Evolutionary conservation across 1,284 basidiomycete species (phyloP), one percentile per base, ranked within the genome.

Genomic region (Heterobasidion occidentale): DNA sequence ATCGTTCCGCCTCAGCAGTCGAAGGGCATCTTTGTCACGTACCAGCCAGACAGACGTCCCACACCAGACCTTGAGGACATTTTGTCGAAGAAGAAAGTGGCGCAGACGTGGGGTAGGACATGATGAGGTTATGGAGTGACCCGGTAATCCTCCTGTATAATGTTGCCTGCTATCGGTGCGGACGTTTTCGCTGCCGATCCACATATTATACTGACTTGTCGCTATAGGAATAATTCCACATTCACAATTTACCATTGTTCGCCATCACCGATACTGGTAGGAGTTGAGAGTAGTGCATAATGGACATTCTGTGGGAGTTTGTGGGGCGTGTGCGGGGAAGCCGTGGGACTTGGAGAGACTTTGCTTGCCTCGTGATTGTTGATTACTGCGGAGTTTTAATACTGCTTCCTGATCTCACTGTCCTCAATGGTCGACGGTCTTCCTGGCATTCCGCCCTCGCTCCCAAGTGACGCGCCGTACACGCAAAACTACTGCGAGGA

Each of bases 401-500:
- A 33, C 19, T 4, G 11, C 46, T 48, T 48, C 42, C 17, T 45
- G 42, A 45, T 11, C 19, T 33, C n/a, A 8, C 46, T 48, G 11
- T 6, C 46, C 17, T 19, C 46, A 11, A 48, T 48, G n/a, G n/a
- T 33, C n/a, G 46, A 48, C 3, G 17, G 12, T 45, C 42, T 45
- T 45, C 17, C 19, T 48, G 9, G 7, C 14, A 11, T 17, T 14
- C 66, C 68, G 4, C 70, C 70, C 59, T 64, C 52, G 38, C 54
- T 73, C 6, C 71, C 72, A 17, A 38, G 58, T 4, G 61, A 63
- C 54, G 56, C 60, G 56, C 49, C 64, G n/a, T 74, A 74, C 64
- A 74, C 72, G n/a, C 67, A 70, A 7, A 70, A 68, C 50, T 79
- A 75, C 59, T 89, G 86, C 69, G 87, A 90, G 72, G 88, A 90